phyloP scores from a whole-genome alignment of 805 yeast genomes.

The Candida vartiovaarae region DNA sequence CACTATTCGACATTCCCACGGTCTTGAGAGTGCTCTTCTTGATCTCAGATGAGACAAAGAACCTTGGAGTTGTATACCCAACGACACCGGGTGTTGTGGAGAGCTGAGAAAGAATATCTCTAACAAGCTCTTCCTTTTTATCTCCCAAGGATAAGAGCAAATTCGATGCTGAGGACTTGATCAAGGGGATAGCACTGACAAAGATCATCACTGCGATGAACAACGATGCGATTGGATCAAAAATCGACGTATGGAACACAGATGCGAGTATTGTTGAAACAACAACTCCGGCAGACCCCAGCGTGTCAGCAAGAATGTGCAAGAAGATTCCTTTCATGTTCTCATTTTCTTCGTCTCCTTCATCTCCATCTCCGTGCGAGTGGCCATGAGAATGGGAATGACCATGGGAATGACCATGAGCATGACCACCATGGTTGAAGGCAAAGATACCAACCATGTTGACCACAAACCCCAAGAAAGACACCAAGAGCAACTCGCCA shows the following conservation, averaged over 20 bases:
- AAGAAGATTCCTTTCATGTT: constrained; percentile 93
- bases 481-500: constrained; percentile 77
- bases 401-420: constrained; percentile 30
- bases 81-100: constrained; percentile 70
- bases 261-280: constrained; percentile 76
- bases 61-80: constrained; percentile 82
- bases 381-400: constrained; percentile 40
- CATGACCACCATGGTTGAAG: constrained; percentile 73
- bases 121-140: constrained; percentile 53
- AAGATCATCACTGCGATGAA: constrained; percentile 78
- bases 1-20: constrained; percentile 21
- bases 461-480: constrained; percentile 77
- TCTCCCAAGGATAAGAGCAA: constrained; percentile 57
- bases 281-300: constrained; percentile 97
- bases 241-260: constrained; percentile 57
- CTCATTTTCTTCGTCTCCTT: constrained; percentile 34
- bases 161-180: constrained; percentile 72
- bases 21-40: constrained; percentile 17
- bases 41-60: constrained; percentile 62
- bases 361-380: constrained; percentile 26
- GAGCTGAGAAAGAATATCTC: constrained; percentile 62
- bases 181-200: constrained; percentile 74
- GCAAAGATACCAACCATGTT: constrained; percentile 92
- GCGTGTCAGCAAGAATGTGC: constrained; percentile 90
- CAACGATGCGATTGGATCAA: constrained; percentile 90